Evolutionary conservation across 768 basidiomycete species (phyloP).

Genomic region (Leccinum broughii): DNA sequence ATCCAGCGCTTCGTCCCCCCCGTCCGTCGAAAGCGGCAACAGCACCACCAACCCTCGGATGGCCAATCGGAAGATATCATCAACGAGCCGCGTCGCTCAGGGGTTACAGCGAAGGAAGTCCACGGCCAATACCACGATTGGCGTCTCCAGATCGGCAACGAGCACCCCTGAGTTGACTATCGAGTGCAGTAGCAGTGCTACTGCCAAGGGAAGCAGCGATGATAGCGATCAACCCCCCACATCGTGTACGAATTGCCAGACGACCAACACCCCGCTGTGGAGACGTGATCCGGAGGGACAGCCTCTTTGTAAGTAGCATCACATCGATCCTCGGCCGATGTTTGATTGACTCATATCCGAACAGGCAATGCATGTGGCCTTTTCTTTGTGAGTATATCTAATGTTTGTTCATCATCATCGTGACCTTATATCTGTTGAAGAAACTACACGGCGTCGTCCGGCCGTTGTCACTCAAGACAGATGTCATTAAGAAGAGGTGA

Average conservation of each 20-base stretch:
- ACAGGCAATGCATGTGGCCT: constrained; percentile 88
- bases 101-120: constrained; percentile 58
- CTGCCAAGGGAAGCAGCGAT: constrained; percentile 49
- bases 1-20: constrained; percentile 73
- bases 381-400: constrained; percentile 72
- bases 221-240: constrained; percentile 76
- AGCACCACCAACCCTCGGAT: constrained; percentile 31
- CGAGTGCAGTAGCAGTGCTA: constrained; percentile 31
- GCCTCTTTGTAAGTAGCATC: constrained; percentile 68
- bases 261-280: constrained; percentile 94
- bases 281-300: constrained; percentile 91
- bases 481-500: constrained; percentile 95
- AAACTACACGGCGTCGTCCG: constrained; percentile 96
- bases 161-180: constrained; percentile 65
- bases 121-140: constrained; percentile 22
- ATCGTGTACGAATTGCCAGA: constrained; percentile 92
- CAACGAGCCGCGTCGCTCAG: constrained; percentile 60
- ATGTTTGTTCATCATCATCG: not conserved
- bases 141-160: constrained; percentile 50
- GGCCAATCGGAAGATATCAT: constrained; percentile 59
- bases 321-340: constrained; percentile 9
- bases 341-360: constrained; percentile 16
- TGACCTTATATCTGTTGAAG: constrained; percentile 41
- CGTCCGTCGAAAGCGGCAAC: constrained; percentile 56
- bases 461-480: constrained; percentile 93